phyloP scores from a whole-genome alignment of 768 basidiomycete species.

The Termitomyces sp. region DNA sequence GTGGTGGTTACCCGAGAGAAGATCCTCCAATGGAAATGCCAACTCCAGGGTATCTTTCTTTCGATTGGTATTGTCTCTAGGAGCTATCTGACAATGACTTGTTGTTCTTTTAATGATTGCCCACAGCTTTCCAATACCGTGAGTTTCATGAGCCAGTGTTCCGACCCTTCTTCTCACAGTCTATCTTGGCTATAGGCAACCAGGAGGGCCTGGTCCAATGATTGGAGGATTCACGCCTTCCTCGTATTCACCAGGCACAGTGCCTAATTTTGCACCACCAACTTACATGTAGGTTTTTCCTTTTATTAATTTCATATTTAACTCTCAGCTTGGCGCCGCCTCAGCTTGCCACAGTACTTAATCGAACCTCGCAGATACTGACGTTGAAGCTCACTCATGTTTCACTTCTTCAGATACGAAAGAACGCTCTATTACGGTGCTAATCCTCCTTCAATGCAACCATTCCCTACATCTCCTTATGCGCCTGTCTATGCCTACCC shows the following conservation, averaged over 20 bases:
- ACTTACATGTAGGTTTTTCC: constrained; percentile 13
- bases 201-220: constrained; percentile 3
- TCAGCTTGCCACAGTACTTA: constrained; percentile 17
- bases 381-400: background rate
- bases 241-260: constrained; percentile 8
- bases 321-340: background rate
- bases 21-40: constrained; percentile 21
- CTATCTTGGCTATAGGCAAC: constrained; percentile 1
- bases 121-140: constrained; percentile 28
- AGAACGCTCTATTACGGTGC: constrained; percentile 14
- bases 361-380: background rate
- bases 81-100: background rate
- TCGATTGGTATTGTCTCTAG: background rate
- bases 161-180: background rate
- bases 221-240: constrained; percentile 9
- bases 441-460: constrained; percentile 10
- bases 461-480: constrained; percentile 5
- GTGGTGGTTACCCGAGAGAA: constrained; percentile 16
- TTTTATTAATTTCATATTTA: background rate
- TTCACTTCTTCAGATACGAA: constrained; percentile 11
- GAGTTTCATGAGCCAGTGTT: constrained; percentile 9
- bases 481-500: constrained; percentile 8
- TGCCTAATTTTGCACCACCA: constrained; percentile 11
- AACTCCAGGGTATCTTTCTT: constrained; percentile 24
- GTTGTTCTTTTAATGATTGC: background rate